phyloP scores from a whole-genome alignment of 2,329 filamentous ascomycete genomes.

The Fusarium praegraminearum region DNA sequence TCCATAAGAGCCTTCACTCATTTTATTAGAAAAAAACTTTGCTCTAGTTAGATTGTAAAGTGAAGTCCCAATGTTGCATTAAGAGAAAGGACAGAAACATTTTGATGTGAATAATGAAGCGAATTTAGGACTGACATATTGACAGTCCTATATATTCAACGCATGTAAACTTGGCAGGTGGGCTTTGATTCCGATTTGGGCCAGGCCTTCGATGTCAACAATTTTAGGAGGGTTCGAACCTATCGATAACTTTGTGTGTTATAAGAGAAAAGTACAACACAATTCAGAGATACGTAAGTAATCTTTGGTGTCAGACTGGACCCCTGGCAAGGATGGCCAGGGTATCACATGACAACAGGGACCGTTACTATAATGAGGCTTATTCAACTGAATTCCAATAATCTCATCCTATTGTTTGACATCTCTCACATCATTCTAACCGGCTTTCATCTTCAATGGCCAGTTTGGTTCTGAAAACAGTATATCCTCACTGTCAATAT shows the following conservation, averaged over 20 bases:
- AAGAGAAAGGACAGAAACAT: no score
- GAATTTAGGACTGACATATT: no score
- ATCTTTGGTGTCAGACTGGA: neutral
- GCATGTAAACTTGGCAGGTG: neutral
- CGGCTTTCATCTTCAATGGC: rapidly evolving
- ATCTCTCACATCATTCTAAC: rapidly evolving
- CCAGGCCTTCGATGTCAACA: neutral
- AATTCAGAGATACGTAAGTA: no score
- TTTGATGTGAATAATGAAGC: no score
- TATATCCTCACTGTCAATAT: neutral
- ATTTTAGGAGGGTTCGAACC: neutral
- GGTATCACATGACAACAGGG: conserved; percentile 19
- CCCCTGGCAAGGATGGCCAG: neutral
- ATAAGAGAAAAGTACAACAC: neutral
- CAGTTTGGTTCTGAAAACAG: no score
- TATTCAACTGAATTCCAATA: neutral
- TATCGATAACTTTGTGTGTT: neutral
- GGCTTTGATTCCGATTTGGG: neutral
- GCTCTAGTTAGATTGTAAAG: no score
- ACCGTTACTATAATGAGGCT: neutral
- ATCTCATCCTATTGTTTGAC: neutral
- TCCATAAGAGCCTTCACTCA: no score
- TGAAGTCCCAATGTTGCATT: no score
- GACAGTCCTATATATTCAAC: neutral
- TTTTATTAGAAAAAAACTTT: no score